These are phyloP conservation scores for Kickxella alabastrina DNA, from an alignment of 192 early-diverging fungal genomes.

Conservation along the genomic window DNA sequence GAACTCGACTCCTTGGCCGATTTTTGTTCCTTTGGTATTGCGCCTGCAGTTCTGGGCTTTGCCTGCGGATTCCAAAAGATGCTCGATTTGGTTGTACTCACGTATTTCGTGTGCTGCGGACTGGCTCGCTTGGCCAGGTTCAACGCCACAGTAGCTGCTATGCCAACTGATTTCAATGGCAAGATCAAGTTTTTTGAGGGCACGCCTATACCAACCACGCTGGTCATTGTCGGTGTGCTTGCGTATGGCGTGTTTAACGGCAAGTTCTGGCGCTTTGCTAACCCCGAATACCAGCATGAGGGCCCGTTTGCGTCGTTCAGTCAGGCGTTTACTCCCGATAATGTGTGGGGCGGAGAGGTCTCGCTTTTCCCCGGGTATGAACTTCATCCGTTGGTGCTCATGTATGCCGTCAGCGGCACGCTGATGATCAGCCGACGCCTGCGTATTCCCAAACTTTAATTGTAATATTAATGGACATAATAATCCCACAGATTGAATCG, in stretches of 20 bases:
- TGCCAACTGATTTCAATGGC: conserved; percentile 70
- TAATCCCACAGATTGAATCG: no score
- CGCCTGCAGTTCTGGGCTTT: conserved; percentile 79
- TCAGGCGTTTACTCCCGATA: conserved; percentile 53
- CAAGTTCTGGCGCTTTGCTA: conserved; percentile 52
- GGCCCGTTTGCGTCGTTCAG: conserved; percentile 49
- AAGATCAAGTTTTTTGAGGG: conserved; percentile 86
- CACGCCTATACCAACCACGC: conserved; percentile 79
- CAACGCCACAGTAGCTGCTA: conserved; percentile 81
- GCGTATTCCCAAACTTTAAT: conserved; percentile 73
- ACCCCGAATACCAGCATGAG: conserved; percentile 44
- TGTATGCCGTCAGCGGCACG: conserved; percentile 76
- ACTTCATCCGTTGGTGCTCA: conserved; percentile 74
- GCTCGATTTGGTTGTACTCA: conserved; percentile 71
- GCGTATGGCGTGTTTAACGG: conserved; percentile 57
- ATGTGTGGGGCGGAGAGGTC: conserved; percentile 57
- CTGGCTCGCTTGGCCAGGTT: conserved; percentile 82
- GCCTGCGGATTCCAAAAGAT: conserved; percentile 80
- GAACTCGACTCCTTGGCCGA: conserved; percentile 89
- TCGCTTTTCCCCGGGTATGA: conserved; percentile 58
- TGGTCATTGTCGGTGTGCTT: conserved; percentile 63
- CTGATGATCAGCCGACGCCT: conserved; percentile 76
- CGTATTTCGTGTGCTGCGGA: conserved; percentile 83
- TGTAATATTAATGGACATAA: no score
- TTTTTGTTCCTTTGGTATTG: conserved; percentile 72